A percentile compares a stretch with the other conserved stretches of the same genome.
These are phyloP conservation scores for Brassica carinata DNA, from an alignment of 345 rosid genomes.

Conservation along the genomic window DNA sequence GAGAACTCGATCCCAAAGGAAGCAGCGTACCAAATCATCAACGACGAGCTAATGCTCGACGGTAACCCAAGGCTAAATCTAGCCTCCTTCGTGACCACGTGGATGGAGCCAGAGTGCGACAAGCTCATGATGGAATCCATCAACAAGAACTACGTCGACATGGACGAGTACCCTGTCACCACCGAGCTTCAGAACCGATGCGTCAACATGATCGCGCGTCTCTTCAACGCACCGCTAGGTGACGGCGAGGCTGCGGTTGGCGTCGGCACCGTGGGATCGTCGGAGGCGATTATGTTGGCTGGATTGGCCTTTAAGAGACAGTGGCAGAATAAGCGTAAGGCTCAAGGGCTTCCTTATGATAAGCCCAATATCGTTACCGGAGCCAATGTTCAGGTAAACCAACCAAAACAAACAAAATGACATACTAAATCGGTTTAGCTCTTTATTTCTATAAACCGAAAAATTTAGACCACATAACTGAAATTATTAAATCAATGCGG, in stretches of 20 bases:
- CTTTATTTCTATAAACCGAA: not conserved
- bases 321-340: conserved; percentile 63
- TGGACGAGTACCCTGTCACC: conserved; percentile 70
- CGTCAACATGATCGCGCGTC: conserved; percentile 47
- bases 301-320: conserved; percentile 63
- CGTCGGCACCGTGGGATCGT: conserved; percentile 65
- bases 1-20: conserved; percentile 63
- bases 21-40: conserved; percentile 65
- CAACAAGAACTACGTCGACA: conserved; percentile 66
- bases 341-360: conserved; percentile 55
- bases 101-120: conserved; percentile 80
- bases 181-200: conserved; percentile 64
- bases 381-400: conserved; percentile 60
- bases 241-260: conserved; percentile 63
- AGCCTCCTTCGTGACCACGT: conserved; percentile 65
- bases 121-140: conserved; percentile 65
- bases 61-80: conserved; percentile 63
- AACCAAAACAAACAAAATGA: not conserved
- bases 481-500: not conserved
- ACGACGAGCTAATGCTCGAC: conserved; percentile 68
- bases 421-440: not conserved
- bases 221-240: conserved; percentile 52
- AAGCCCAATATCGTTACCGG: conserved; percentile 71
- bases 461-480: not conserved
- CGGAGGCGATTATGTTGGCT: conserved; percentile 68